A percentile compares a stretch with the other conserved stretches of the same genome.
Conservation (phyloP, 2,329 filamentous ascomycete genomes). For the Hymenoscyphus albidus region DNA sequence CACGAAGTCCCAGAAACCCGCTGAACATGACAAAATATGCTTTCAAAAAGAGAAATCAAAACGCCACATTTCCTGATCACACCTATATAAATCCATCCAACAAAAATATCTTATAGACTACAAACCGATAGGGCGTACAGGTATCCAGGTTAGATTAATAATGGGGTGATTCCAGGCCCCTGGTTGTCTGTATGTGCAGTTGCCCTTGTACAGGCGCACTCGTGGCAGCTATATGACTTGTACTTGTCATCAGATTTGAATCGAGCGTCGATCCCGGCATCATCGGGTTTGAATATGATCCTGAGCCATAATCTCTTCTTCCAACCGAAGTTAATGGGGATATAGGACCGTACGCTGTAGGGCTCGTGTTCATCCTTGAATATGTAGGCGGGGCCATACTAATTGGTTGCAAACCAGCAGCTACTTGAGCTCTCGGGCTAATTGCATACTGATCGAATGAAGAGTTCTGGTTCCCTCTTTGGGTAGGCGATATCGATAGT, state of each 20-base stretch:
- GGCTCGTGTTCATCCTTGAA: constrained; percentile 12
- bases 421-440: constrained; percentile 9
- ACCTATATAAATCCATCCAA: constrained; percentile 5
- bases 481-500: constrained; percentile 11
- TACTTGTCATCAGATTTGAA: constrained; percentile 10
- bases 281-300: not conserved
- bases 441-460: constrained; percentile 11
- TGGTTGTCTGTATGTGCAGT: not conserved
- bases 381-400: constrained; percentile 14
- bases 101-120: not conserved
- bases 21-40: constrained; percentile 6
- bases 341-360: constrained; percentile 7
- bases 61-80: not conserved
- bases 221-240: constrained; percentile 8
- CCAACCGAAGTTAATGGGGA: not conserved
- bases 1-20: not conserved
- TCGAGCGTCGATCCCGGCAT: constrained; percentile 6
- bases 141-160: not conserved
- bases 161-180: constrained; percentile 1
- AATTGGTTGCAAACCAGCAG: constrained; percentile 7
- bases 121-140: not conserved
- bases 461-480: constrained; percentile 9
- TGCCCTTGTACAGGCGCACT: constrained; percentile 10
- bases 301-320: not conserved
- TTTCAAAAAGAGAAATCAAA: constrained; percentile 9